These are phyloP conservation scores for Zizania latifolia DNA, from an alignment of 176 grass and related monocot genomes.

Conservation along the genomic window DNA sequence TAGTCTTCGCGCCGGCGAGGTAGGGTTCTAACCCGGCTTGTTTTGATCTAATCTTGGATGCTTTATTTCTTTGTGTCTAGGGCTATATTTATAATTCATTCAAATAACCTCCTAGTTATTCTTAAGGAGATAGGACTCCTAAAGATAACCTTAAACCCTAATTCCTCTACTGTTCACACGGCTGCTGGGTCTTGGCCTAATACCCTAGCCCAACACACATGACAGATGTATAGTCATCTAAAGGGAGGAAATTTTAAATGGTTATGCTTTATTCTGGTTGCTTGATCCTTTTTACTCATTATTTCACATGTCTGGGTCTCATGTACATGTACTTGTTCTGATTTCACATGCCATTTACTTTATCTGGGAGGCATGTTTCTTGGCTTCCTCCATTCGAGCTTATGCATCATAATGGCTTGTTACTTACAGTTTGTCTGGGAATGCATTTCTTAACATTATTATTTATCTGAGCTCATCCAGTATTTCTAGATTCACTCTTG, in stretches of 20 bases:
- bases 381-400: background rate
- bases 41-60: no score
- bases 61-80: no score
- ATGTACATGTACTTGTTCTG: constrained; percentile 12
- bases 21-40: no score
- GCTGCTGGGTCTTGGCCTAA: no score
- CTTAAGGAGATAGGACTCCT: no score
- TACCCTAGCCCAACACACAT: no score
- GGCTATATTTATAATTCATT: no score
- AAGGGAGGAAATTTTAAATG: background rate
- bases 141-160: no score
- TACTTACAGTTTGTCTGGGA: background rate
- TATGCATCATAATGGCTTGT: background rate
- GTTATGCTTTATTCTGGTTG: background rate
- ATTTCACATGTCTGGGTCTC: background rate
- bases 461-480: background rate
- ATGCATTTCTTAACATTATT: background rate
- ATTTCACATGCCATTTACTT: background rate
- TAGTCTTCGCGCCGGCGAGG: no score
- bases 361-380: background rate
- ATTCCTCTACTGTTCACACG: no score
- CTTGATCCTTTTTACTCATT: background rate
- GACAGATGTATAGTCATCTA: no score
- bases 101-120: no score
- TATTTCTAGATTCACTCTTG: constrained; percentile 11